A percentile compares a stretch with the other conserved stretches of the same genome.
phyloP scores from a whole-genome alignment of 2,329 filamentous ascomycete genomes.

The Phialophora expanda region DNA sequence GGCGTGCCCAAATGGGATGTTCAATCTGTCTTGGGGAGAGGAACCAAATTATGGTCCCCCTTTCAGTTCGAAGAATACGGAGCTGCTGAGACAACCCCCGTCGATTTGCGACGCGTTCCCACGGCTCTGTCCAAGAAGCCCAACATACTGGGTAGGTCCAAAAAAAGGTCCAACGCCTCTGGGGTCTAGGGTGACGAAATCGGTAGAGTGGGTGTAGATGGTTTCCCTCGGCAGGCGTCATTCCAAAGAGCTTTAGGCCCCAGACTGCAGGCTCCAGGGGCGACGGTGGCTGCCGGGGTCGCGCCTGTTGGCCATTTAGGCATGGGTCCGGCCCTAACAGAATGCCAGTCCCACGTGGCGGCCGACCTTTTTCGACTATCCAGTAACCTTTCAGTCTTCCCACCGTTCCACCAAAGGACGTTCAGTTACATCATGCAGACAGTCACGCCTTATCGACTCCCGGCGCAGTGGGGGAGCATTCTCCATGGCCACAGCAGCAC shows the following conservation, averaged over 20 bases:
- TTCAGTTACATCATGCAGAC: slow-evolving; percentile 2
- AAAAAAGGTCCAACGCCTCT: neutral
- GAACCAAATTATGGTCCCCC: neutral
- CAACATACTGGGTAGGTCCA: neutral
- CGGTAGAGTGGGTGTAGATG: neutral
- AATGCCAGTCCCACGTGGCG: slow-evolving; percentile 5
- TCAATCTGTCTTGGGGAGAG: neutral
- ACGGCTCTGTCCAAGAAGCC: neutral
- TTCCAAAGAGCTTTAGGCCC: neutral
- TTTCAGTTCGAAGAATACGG: neutral
- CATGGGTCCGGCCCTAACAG: neutral
- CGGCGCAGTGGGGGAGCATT: neutral
- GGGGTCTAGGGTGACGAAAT: slow-evolving; percentile 8
- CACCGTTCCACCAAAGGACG: neutral
- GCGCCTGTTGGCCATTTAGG: neutral
- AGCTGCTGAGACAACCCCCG: neutral
- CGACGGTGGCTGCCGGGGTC: neutral
- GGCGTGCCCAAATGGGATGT: neutral
- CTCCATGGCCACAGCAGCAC: neutral
- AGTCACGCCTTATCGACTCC: neutral
- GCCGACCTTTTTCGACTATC: neutral
- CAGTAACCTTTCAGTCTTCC: neutral
- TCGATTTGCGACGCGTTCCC: slow-evolving; percentile 1
- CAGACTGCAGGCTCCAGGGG: slow-evolving; percentile 5
- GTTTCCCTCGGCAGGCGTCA: slow-evolving; percentile 17